Evolutionary conservation across 164 flowering plant species (phyloP), one percentile per base, ranked within the genome.

Genomic region (Hamamelis virginiana): DNA sequence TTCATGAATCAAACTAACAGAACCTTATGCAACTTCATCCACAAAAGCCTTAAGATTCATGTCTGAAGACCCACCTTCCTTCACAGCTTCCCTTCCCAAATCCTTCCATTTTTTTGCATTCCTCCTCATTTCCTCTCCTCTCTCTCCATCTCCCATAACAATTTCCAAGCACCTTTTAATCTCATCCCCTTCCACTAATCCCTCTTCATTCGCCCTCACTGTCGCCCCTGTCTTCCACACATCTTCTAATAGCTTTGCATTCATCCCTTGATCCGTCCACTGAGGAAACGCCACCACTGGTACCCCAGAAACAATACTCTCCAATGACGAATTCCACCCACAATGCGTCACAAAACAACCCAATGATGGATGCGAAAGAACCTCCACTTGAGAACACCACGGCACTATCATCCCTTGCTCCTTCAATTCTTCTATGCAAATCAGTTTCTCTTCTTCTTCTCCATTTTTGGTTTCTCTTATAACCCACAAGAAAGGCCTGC

Each of bases 271-370:
- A 25, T 83, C 86, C 8, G 75, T 8, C 79, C 80, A 79, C 46
- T 75, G 77, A 1, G 86, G 84, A 52, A 79, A 72, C 15, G 74
- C 81, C 72, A 83, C 84, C 71, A 81, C 28, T 10, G 84, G 86
- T 4, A 83, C 77, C 13, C 84, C 86, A 11, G 44, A 68, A 1
- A 52, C 69, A 23, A 83, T 5, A 28, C 81, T 72, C 70, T 83
- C 84, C 53, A 79, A 14, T 9, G 81, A 66, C 48, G 86, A 83
- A 58, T 83, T 83, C 84, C 83, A 83, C 33, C 86, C 86, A 23
- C 86, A 80, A 43, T 83, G 86, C 9, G 74, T 79, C 69, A 83
- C 62, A 44, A 81, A 81, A 45, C 84, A 81, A 1, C 86, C 86
- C 41, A 81, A 26, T n/a, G 86, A 69, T 3, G 59, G 64, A 58